Evolutionary conservation across 2,329 filamentous ascomycete genomes (phyloP), one percentile per base, ranked within the genome.

Genomic region (Xylariales sp.): DNA sequence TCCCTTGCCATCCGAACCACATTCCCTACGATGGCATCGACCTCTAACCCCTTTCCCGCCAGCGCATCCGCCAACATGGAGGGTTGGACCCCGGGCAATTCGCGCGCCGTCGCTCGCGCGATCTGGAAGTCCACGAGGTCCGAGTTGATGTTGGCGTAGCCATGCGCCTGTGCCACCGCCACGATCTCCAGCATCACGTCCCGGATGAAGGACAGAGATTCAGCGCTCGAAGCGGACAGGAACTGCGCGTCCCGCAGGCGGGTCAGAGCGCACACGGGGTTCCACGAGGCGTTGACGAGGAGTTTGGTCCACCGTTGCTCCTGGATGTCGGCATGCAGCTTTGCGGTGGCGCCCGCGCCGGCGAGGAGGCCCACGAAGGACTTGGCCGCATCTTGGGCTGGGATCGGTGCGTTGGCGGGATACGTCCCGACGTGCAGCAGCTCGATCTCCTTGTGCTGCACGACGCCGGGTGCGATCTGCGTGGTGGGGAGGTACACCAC

Each of bases 231-330:
- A n/a, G 45, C 48, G 4, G 45, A 43, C 4, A 78, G 51, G 32
- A 76, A 71, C 3, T 66, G 59, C 1, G 62, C 60, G 48, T 77
- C 74, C 25, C 69, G 63, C 14, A 63, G 63, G 9, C 67, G 60
- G 3, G 70, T 68, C 6, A 78, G 58, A 3, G 74, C 74, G 47
- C 71, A 75, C 31, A 78, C 66, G 0, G 76, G 72, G 49, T 80
- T 80, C 70, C 73, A 78, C 3, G 68, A 60, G 1, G 66, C 71
- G 49, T 80, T 80, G 40, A 76, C 56, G 1, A 78, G 56, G 14
- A 79, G 61, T 54, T 80, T 80, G 29, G 54, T 55, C 76, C 76
- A 80, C 15, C 76, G 63, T 46, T 70, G 63, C 4, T 57, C 50
- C 51, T 80, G 75, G 19, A 80, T 61, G 48, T 78, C 68, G 3